Evolutionary conservation across 176 grass and related monocot species (phyloP).

Genomic region (Chloris gayana): DNA sequence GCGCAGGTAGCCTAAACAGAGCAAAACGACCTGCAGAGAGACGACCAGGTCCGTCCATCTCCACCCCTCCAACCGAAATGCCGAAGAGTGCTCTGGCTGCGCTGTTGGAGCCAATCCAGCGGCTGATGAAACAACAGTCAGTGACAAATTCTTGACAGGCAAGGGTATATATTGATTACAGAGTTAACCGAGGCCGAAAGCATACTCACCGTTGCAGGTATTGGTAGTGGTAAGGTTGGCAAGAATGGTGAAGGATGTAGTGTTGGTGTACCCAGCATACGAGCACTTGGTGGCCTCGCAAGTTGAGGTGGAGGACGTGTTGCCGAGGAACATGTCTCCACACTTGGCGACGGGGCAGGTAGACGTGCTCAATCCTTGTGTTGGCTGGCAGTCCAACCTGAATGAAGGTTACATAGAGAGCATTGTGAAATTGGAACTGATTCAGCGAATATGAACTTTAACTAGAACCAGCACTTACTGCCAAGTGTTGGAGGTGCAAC

Average conservation of each 20-base stretch:
- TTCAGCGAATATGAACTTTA: not conserved
- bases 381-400: constrained; percentile 72
- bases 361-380: constrained; percentile 58
- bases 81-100: constrained; percentile 43
- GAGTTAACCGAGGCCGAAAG: not conserved
- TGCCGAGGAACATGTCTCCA: constrained; percentile 65
- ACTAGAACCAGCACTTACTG: constrained; percentile 56
- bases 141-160: not conserved
- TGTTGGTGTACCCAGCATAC: constrained; percentile 83
- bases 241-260: constrained; percentile 65
- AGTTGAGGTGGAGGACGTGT: constrained; percentile 52
- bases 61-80: constrained; percentile 28
- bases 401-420: not conserved
- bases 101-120: constrained; percentile 53
- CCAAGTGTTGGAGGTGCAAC: constrained; percentile 83
- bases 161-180: not conserved
- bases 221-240: constrained; percentile 64
- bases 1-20: constrained; percentile 39
- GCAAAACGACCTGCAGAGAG: constrained; percentile 44
- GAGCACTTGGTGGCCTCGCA: constrained; percentile 65
- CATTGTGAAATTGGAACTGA: not conserved
- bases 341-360: constrained; percentile 66
- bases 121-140: constrained; percentile 42
- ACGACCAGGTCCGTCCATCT: constrained; percentile 51
- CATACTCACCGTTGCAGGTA: constrained; percentile 63